phyloP scores from a whole-genome alignment of 2,329 filamentous ascomycete species.

The Teratosphaeria viscida region DNA sequence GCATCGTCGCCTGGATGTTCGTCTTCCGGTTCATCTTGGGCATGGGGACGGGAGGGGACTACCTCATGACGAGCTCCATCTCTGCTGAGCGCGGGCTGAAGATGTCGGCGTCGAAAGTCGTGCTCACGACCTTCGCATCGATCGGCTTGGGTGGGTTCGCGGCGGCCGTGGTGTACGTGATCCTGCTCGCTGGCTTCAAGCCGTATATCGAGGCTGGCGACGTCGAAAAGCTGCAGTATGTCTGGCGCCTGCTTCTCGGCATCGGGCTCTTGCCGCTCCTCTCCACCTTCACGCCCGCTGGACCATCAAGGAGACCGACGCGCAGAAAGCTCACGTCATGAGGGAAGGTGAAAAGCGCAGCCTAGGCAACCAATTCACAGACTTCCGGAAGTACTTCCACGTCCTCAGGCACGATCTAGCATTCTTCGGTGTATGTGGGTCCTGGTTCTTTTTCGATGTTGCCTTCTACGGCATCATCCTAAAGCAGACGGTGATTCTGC shows the following conservation, averaged over 20 bases:
- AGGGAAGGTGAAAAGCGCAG: constrained; percentile 1
- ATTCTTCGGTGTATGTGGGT: background rate
- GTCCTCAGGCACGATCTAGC: background rate
- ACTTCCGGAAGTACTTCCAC: constrained; percentile 1
- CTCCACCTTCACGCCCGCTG: background rate
- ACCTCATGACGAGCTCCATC: constrained; percentile 1
- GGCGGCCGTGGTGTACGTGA: background rate
- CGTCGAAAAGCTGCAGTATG: constrained; percentile 2
- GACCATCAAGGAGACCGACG: constrained; percentile 1
- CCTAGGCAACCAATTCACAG: constrained; percentile 1
- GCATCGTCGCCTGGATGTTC: background rate
- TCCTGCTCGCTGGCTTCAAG: constrained; percentile 1
- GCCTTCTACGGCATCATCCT: constrained; percentile 6
- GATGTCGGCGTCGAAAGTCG: background rate
- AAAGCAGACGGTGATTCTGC: constrained; percentile 4
- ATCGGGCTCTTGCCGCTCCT: constrained; percentile 3
- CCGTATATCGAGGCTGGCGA: background rate
- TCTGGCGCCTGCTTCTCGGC: constrained; percentile 3
- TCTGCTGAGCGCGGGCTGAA: background rate
- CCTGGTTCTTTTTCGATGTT: constrained; percentile 4
- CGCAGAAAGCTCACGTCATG: constrained; percentile 1
- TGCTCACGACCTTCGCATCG: background rate
- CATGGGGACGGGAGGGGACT: constrained; percentile 1
- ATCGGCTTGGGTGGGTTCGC: background rate
- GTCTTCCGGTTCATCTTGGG: background rate